Evolutionary conservation across 352 stramenopile genomes (phyloP).

Genomic region (Phytopythium montanum): DNA sequence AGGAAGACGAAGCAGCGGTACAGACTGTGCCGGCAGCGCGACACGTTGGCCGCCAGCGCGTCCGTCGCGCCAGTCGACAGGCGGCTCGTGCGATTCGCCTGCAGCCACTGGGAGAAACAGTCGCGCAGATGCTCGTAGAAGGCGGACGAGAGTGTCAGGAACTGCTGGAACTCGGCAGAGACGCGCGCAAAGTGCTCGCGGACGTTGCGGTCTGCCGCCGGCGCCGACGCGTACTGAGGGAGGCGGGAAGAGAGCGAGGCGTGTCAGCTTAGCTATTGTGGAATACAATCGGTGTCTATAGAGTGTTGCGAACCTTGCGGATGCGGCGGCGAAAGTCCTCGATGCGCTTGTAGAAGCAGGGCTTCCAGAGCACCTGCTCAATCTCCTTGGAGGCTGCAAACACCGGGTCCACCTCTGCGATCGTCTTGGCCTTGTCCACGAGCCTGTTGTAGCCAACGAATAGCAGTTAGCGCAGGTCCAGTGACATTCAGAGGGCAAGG

Average conservation of each 20-base stretch:
- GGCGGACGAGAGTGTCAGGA: conserved; percentile 45
- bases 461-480: background rate
- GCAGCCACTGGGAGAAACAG: conserved; percentile 44
- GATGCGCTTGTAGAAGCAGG: conserved; percentile 90
- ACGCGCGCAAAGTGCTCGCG: conserved; percentile 79
- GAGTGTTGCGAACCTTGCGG: conserved; percentile 43
- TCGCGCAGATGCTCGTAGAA: conserved; percentile 79
- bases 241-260: background rate
- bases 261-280: background rate
- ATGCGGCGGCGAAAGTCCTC: conserved; percentile 86
- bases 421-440: conserved; percentile 41
- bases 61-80: conserved; percentile 12
- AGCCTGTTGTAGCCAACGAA: conserved; percentile 16
- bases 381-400: conserved; percentile 69
- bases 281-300: too few relatives aligned
- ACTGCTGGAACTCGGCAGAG: conserved; percentile 70
- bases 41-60: conserved; percentile 15
- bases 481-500: background rate
- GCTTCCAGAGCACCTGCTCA: conserved; percentile 87
- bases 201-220: conserved; percentile 53
- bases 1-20: conserved; percentile 83
- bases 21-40: conserved; percentile 58
- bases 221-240: conserved; percentile 55
- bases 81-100: conserved; percentile 34
- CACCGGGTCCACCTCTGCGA: conserved; percentile 38